These are phyloP conservation scores for Yamadazyma laniorum DNA, from an alignment of 805 yeast genomes.

Conservation along the genomic window DNA sequence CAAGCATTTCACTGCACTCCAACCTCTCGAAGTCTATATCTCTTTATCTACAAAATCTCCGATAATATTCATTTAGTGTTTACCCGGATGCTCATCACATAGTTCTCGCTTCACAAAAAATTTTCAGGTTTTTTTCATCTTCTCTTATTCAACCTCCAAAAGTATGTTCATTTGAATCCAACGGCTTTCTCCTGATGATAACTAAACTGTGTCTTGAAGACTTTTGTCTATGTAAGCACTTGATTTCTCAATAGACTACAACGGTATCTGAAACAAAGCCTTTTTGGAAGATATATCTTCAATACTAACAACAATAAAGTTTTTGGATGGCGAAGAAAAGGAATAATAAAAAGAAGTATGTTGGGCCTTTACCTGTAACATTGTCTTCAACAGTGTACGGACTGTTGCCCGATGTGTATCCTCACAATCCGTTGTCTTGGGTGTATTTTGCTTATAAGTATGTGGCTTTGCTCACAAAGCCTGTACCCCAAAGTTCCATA, in stretches of 20 bases:
- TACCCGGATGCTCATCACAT: too few relatives aligned
- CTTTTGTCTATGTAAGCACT: slow-evolving; percentile 55
- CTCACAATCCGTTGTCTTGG: slow-evolving; percentile 72
- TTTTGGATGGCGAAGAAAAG: slow-evolving; percentile 15
- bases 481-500: slow-evolving; percentile 25
- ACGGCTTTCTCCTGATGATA: slow-evolving; percentile 15
- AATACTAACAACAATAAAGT: slow-evolving; percentile 12
- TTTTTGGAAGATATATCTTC: too few relatives aligned
- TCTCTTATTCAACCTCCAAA: not conserved
- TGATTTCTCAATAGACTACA: slow-evolving; percentile 72
- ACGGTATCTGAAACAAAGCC: slow-evolving; percentile 83
- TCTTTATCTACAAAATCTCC: too few relatives aligned
- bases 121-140: not conserved
- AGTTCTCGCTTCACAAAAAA: too few relatives aligned
- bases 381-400: slow-evolving; percentile 35
- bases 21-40: too few relatives aligned
- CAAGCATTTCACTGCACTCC: too few relatives aligned
- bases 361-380: slow-evolving; percentile 59
- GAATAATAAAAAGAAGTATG: slow-evolving; percentile 28
- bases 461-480: slow-evolving; percentile 17
- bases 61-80: too few relatives aligned
- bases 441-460: slow-evolving; percentile 41
- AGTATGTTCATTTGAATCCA: not conserved
- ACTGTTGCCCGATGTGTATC: slow-evolving; percentile 51
- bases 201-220: slow-evolving; percentile 23